Evolutionary conservation across 2,329 filamentous ascomycete genomes (phyloP).

Genomic region (Diaporthe nobilis): DNA sequence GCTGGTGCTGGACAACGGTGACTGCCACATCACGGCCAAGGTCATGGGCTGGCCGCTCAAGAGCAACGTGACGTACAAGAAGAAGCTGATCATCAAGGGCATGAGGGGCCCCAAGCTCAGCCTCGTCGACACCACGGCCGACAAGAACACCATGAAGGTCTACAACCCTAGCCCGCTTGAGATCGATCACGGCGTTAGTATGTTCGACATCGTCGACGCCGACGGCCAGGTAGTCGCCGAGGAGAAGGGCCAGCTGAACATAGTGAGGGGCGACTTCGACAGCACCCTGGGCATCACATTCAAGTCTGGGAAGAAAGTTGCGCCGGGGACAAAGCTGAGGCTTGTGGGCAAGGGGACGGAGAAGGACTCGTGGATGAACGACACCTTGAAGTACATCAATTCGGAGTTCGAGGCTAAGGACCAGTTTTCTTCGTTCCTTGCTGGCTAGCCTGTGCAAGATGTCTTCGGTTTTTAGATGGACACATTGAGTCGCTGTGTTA

Average conservation of each 20-base stretch:
- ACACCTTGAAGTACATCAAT: constrained; percentile 43
- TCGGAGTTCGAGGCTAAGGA: constrained; percentile 31
- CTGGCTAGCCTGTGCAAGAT: neutral
- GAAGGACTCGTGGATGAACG: constrained; percentile 43
- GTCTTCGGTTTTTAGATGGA: neutral
- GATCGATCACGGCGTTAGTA: constrained; percentile 49
- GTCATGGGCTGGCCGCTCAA: constrained; percentile 45
- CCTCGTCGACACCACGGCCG: constrained; percentile 44
- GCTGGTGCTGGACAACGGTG: constrained; percentile 49
- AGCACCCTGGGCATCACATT: constrained; percentile 46
- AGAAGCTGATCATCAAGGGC: constrained; percentile 49
- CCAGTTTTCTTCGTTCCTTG: constrained; percentile 26
- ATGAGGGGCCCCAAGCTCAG: constrained; percentile 47
- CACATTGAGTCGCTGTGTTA: neutral
- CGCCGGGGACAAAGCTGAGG: constrained; percentile 30
- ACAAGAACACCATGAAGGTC: constrained; percentile 46
- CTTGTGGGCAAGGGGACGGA: constrained; percentile 42
- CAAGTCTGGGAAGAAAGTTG: constrained; percentile 31
- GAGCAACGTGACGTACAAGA: constrained; percentile 46
- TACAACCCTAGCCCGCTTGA: constrained; percentile 51
- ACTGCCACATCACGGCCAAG: constrained; percentile 47
- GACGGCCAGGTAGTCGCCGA: constrained; percentile 46
- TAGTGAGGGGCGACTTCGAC: constrained; percentile 48
- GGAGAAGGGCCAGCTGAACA: constrained; percentile 49
- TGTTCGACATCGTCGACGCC: constrained; percentile 51